phyloP scores from a whole-genome alignment of 1,284 basidiomycete species.

The Puccinia horiana region DNA sequence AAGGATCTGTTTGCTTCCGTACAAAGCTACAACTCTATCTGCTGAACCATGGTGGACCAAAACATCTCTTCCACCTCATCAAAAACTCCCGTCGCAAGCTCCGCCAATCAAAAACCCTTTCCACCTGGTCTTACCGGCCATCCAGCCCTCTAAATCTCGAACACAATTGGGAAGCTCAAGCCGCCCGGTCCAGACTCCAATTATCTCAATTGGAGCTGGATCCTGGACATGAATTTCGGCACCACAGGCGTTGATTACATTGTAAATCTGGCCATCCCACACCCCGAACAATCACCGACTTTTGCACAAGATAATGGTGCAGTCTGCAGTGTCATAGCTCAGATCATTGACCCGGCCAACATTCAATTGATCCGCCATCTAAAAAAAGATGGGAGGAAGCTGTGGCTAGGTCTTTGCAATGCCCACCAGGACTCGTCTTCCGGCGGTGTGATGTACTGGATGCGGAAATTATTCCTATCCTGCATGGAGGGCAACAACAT shows the following conservation, averaged over 20 bases:
- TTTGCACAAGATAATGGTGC: not conserved
- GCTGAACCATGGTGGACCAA: too few relatives aligned
- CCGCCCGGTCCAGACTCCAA: not conserved
- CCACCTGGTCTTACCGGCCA: too few relatives aligned
- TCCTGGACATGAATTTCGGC: too few relatives aligned
- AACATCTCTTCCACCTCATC: too few relatives aligned
- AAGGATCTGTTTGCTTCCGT: too few relatives aligned
- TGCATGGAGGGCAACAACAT: not conserved
- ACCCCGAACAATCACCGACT: not conserved
- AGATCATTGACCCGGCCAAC: not conserved
- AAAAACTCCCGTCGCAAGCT: too few relatives aligned
- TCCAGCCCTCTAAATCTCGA: too few relatives aligned
- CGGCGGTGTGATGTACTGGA: not conserved
- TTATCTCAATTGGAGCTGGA: constrained; percentile 1
- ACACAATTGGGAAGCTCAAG: not conserved
- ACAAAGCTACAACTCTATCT: too few relatives aligned
- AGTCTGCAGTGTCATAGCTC: not conserved
- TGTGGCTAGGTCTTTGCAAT: not conserved
- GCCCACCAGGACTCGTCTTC: constrained; percentile 3
- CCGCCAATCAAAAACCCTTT: too few relatives aligned
- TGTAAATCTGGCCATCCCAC: too few relatives aligned
- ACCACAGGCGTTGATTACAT: not conserved
- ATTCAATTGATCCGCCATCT: not conserved
- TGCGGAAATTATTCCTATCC: not conserved
- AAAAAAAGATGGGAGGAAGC: not conserved